These are phyloP conservation scores for Mucor plumbeus DNA, from an alignment of 371 early-diverging fungal genomes.

Conservation along the genomic window DNA sequence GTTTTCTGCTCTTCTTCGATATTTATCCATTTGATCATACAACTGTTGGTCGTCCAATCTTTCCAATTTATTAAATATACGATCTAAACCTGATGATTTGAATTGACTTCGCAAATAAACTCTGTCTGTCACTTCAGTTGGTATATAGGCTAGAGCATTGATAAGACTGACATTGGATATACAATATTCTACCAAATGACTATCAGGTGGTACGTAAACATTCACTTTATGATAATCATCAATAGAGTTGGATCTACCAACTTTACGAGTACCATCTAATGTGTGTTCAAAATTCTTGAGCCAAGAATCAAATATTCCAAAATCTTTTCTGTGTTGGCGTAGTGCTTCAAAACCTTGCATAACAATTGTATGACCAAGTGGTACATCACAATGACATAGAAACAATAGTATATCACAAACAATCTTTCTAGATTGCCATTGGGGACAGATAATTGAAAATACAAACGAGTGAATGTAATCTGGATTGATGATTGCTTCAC, in stretches of 20 bases:
- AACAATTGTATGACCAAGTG: conserved; percentile 69
- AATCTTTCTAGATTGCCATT: conserved; percentile 69
- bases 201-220: conserved; percentile 60
- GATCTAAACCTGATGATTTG: conserved; percentile 66
- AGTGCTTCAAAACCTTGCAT: conserved; percentile 56
- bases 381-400: conserved; percentile 76
- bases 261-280: conserved; percentile 71
- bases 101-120: conserved; percentile 75
- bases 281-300: conserved; percentile 71
- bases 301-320: conserved; percentile 76
- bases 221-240: conserved; percentile 66
- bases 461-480: conserved; percentile 68
- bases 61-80: conserved; percentile 63
- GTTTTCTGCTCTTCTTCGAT: conserved; percentile 71
- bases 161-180: conserved; percentile 78
- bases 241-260: conserved; percentile 66
- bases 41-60: conserved; percentile 63
- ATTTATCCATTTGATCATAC: conserved; percentile 74
- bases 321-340: conserved; percentile 52
- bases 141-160: conserved; percentile 74
- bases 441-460: conserved; percentile 74
- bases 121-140: conserved; percentile 73
- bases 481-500: conserved; percentile 69
- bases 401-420: conserved; percentile 78
- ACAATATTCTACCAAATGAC: conserved; percentile 73